Percentiles rank a stretch among this genome's conserved stretches.
Conservation (phyloP, 75 land plant species). For the Cryptomeria japonica region DNA sequence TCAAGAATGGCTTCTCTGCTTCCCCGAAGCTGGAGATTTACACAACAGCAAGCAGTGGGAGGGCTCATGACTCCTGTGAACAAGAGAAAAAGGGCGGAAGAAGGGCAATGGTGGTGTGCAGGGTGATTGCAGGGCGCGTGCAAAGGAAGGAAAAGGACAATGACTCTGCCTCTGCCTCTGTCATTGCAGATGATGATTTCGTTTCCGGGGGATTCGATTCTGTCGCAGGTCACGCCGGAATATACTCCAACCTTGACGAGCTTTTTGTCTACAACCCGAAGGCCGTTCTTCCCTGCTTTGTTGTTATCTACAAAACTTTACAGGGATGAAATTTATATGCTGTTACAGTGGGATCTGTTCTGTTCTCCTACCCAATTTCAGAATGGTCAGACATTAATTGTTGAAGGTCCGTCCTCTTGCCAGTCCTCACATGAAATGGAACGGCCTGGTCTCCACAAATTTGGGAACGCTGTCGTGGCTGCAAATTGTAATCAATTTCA, state of each 20-base stretch:
- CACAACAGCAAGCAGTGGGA: constrained; percentile 84
- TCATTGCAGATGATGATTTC: constrained; percentile 8
- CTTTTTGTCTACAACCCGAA: constrained; percentile 60
- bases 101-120: constrained; percentile 88
- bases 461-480: too few species aligned
- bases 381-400: too few species aligned
- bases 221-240: constrained; percentile 44
- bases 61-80: constrained; percentile 62
- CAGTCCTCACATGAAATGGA: too few species aligned
- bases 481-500: too few species aligned
- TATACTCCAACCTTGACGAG: constrained; percentile 63
- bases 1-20: constrained; percentile 68
- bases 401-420: too few species aligned
- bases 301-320: constrained; percentile 63
- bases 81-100: constrained; percentile 29
- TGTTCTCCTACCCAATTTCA: too few species aligned
- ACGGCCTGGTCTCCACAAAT: too few species aligned
- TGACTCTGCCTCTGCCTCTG: constrained; percentile 68
- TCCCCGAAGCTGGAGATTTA: constrained; percentile 42
- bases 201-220: not conserved
- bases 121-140: constrained; percentile 91
- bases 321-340: not conserved
- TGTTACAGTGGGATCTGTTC: too few species aligned
- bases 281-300: constrained; percentile 91
- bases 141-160: constrained; percentile 44